Conservation (phyloP, 2,329 filamentous ascomycete genomes). For the Sporothrix humicola region DNA sequence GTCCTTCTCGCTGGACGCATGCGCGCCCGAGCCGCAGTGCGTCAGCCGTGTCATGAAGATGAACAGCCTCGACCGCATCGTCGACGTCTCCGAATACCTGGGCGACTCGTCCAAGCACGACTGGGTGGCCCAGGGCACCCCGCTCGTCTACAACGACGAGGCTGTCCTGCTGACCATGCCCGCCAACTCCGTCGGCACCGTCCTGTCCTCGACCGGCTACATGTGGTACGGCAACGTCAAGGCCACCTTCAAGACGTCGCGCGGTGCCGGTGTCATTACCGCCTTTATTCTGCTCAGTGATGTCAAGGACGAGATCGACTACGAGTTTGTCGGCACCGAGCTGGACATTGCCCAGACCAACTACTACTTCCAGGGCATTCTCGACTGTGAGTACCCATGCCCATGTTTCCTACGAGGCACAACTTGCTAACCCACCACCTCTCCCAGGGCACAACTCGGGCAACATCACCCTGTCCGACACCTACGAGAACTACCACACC, state of each 20-base stretch:
- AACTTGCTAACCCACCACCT: no score
- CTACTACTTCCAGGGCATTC: constrained; percentile 94
- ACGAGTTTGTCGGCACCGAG: constrained; percentile 88
- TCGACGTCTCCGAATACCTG: constrained; percentile 79
- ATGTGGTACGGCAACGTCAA: constrained; percentile 97
- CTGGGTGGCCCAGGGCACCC: constrained; percentile 86
- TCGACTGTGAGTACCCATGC: constrained; percentile 62
- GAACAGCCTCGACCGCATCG: constrained; percentile 71
- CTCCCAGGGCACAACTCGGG: constrained; percentile 61
- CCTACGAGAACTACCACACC: constrained; percentile 78
- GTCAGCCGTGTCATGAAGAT: constrained; percentile 75
- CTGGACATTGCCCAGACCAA: constrained; percentile 84
- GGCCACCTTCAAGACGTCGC: constrained; percentile 81
- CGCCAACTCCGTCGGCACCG: constrained; percentile 80
- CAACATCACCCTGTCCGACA: constrained; percentile 73
- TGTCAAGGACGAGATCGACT: constrained; percentile 98
- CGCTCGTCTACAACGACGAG: constrained; percentile 66
- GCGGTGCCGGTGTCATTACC: constrained; percentile 88
- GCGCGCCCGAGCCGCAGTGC: constrained; percentile 84
- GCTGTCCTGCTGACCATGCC: constrained; percentile 88
- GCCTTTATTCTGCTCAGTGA: constrained; percentile 96
- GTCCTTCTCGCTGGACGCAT: constrained; percentile 83
- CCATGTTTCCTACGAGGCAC: no score
- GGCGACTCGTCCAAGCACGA: constrained; percentile 80
- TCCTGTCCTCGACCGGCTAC: constrained; percentile 82